Base-by-base conservation (phyloP, 164 flowering plant genomes). In the Paratinospora sagittata region DNA sequence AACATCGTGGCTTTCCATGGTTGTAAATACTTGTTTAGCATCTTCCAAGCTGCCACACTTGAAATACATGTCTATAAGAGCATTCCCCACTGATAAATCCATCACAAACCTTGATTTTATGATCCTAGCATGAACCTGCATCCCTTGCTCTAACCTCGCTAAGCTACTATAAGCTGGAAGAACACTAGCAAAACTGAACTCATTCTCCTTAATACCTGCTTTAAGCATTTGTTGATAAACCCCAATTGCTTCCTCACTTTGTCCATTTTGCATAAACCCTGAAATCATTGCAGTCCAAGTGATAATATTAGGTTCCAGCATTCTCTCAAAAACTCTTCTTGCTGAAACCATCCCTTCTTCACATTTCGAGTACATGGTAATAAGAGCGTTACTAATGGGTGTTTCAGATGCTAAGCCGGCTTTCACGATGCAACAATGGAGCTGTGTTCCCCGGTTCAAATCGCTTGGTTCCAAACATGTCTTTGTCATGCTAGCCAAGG, bases 31-130 rank as follows among this genome's bases (percentile, higher is more conserved):
- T 23, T 37, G 26, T 63, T 70, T 71, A 36, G 83, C 83, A 66
- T 77, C 83, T 27, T 23, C 67, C 43, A 77, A 72, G 74, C 75
- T 63, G 43, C 80, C 83, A 72, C 83, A 80, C 67, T 80, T 80
- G 66, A 67, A 73, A 75, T 80, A 80, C 77, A 77, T 70, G 36
- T 78, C 83, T 70, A 75, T 63, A n/a, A 78, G 84, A 76, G 73
- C 76, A 74, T 81, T 81, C 45, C 71, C 74, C 37, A 81, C 80
- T 17, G 55, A 63, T 26, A 47, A 23, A 27, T 79, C 80, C 17
- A 72, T 72, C 9, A 68, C 71, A 61, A 36, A 73, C 21, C 37
- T 23, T 21, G 75, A 66, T 71, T 77, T 77, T 2, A 63, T 30
- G 24, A 79, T 69, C 76, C 78, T 73, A 21, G 78, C 80, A 77